Evolutionary conservation across 805 yeast species (phyloP), one percentile per base, ranked within the genome.

Genomic region (Ogataea pini): DNA sequence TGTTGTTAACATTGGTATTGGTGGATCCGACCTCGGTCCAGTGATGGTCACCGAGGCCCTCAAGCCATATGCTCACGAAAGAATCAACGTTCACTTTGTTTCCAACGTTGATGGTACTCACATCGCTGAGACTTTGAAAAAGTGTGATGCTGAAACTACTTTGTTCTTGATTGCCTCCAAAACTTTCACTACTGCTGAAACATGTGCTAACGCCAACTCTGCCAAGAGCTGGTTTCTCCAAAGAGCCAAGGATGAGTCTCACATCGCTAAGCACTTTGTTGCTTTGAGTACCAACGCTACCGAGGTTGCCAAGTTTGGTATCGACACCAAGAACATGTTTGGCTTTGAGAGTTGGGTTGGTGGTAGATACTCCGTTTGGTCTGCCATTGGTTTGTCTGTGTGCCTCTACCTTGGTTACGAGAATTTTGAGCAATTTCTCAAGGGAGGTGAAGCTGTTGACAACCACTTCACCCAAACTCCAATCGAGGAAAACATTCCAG

Each of bases 291-390:
- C 99, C 55, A 94, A 94, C 71, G 95, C 89, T 52, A 73, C 72
- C 44, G 97, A 87, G 72, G 99, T 94, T 56, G 78, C 85, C 63
- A 87, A 89, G 75, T 94, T 94, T 64, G 99, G 99, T 66, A 94
- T 94, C 60, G 98, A 94, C 76, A 83, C 97, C 68, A 86, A 83
- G 70, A 94, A 94, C 79, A 94, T 94, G 99, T 94, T 94, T 72
- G 98, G 96, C 56, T 94, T 94, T 65, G 97, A 91, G 71, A 85
- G 76, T 75, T 94, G 99, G 99, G 99, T 94, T 57, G 99, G 99
- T 67, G 99, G 99, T 68, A 86, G 99, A 73, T 94, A 94, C 84
- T 94, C 99, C n/a, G 99, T 94, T 54, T 94, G 99, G 99, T 88
- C 96, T 36, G 95, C 99, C 55, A 94, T 94, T 70, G 99, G 99